Base-by-base conservation (phyloP, 2,329 filamentous ascomycete species). In the Colletotrichum shisoi region DNA sequence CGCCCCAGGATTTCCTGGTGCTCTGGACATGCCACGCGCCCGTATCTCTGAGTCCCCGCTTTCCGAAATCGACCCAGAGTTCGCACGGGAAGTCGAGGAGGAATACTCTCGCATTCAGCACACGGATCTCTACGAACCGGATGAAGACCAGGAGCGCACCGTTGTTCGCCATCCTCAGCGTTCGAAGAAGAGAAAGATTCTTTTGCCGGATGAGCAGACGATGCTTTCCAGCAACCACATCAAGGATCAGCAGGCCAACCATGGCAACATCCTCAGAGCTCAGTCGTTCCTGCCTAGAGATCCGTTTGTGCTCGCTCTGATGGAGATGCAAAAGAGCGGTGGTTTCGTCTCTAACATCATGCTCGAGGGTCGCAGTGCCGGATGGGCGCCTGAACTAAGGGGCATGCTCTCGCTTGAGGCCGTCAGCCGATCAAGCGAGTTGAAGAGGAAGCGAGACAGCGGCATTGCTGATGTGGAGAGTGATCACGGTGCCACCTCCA, bases 391-490 rank as follows among this genome's bases (percentile, higher is more conserved):
- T 0, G 95, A 99, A 79, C 85, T 99, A 21, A 90, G 92, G 68
- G 93, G 91, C n/a, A 88, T 99, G 73, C 82, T 98, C n/a, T 96
- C 93, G 1, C 83, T 97, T 48, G 92, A 96, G 71, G 85, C 92
- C 15, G 85, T 96, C 17, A 89, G 89, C 69, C 88, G 88, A 64
- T 85, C 89, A 48, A 90, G 89, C 65, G 93, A 96, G 69, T 85
- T 94, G 62, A 99, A 98, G 85, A 88, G 95, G 67, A 99, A 99
- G 84, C 89, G 95, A 34, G 93, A 97, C 74, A 93, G 90, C 73
- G 93, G 91, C 27, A 87, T 95, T 70, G 91, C 91, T 51, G 93
- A 94, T 73, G 85, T 95, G 70, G 91, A 90, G 24, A 87, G 84
- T 70, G 88, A 91, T 52, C 84, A 87, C 60, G 83, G 84, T 39